Conservation (phyloP, 2,329 filamentous ascomycete species). For the Diaporthe capsici region DNA sequence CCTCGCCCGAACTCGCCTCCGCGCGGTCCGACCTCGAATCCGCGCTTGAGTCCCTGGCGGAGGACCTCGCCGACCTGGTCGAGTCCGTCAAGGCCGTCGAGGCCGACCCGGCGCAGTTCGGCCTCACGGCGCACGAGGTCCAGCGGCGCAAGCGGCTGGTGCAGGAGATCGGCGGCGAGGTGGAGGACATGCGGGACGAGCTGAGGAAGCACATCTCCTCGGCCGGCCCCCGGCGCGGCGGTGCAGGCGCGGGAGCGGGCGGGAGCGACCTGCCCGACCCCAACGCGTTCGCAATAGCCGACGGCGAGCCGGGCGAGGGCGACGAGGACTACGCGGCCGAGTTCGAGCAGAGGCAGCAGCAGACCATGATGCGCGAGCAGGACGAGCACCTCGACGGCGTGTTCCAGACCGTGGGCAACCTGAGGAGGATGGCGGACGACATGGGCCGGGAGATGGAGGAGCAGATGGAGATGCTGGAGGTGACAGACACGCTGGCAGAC, state of each 20-base stretch:
- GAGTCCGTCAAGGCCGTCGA: slow-evolving; percentile 91
- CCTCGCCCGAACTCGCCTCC: slow-evolving; percentile 87
- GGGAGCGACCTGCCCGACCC: slow-evolving; percentile 63
- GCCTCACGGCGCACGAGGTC: slow-evolving; percentile 87
- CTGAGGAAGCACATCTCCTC: slow-evolving; percentile 72
- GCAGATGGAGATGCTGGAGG: slow-evolving; percentile 89
- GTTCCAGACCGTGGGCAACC: slow-evolving; percentile 91
- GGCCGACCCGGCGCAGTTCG: slow-evolving; percentile 87
- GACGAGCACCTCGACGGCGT: slow-evolving; percentile 94
- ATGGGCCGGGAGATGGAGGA: slow-evolving; percentile 98
- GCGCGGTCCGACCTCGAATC: slow-evolving; percentile 78
- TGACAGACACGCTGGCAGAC: slow-evolving; percentile 87
- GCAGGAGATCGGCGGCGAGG: slow-evolving; percentile 88
- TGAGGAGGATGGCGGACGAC: slow-evolving; percentile 90
- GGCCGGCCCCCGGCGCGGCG: slow-evolving; percentile 44
- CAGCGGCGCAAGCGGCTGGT: slow-evolving; percentile 84
- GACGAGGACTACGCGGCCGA: slow-evolving; percentile 78
- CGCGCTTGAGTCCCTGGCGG: slow-evolving; percentile 77
- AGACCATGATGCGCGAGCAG: slow-evolving; percentile 94
- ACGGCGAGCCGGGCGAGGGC: slow-evolving; percentile 58
- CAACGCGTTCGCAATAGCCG: slow-evolving; percentile 71
- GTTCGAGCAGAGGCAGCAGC: slow-evolving; percentile 92
- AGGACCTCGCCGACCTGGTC: slow-evolving; percentile 90
- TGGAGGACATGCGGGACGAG: slow-evolving; percentile 91
- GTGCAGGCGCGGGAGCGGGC: slow-evolving; percentile 50